Base-by-base conservation (phyloP, 2,329 filamentous ascomycete genomes). In the Plenodomus lindquistii region DNA sequence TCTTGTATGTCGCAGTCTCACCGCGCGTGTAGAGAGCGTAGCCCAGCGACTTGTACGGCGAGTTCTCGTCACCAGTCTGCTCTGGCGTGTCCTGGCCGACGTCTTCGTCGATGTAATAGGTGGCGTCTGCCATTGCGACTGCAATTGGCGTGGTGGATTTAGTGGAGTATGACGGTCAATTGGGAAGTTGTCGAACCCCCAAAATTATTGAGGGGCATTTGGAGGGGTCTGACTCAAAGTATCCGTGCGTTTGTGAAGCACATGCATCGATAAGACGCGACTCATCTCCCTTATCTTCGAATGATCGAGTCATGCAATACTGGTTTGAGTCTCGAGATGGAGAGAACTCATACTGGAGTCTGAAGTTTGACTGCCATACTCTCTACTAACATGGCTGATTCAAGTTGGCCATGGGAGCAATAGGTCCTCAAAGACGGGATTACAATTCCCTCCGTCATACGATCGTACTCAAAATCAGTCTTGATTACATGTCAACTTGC, bases 11-110 rank as follows among this genome's bases (percentile, higher is more conserved):
- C 52, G 82, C 79, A 37, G 79, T 77, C 46, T 84, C 80, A 60
- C 83, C 77, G 73, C 86, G 83, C 73, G 88, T 84, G 66, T 91
- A 81, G 74, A 90, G 88, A 56, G 90, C 91, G 68, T 85, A 85
- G 57, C 87, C 79, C 36, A 96, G 82, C 35, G 87, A 85, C 79
- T 95, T 93, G 83, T 86, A 96, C 40, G 91, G 91, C 60, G 85
- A 82, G 53, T 80, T 75, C 72, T 92, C 83, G 57, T 85, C 82
- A 67, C 91, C 91, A 78, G 57, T 85, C 82, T 50, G 80, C 70
- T 60, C 82, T 70, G 48, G 73, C 65, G 88, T 84, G 75, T 94
- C 91, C 62, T 81, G 77, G 63, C 91, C 91, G 60, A 80, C 80
- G 63, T 91, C 88, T 69, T 91, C 88, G 78, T 96, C 91, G 68